Percentiles rank a stretch among this genome's conserved stretches.
Evolutionary conservation across 1,139 yeast species (phyloP).

Genomic region (Candida pseudoviswanathii): DNA sequence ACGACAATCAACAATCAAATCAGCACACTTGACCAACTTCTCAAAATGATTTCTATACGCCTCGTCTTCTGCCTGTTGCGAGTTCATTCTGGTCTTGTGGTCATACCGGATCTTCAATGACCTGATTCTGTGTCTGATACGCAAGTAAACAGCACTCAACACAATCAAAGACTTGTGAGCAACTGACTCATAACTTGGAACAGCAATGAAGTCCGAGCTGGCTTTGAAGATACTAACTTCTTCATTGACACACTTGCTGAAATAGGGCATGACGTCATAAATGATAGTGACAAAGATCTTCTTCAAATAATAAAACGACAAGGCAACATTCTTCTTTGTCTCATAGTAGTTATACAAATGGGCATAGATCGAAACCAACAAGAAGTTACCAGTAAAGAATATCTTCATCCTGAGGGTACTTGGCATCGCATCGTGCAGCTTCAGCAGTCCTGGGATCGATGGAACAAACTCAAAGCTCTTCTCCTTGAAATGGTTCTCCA

Average conservation of each 20-base stretch:
- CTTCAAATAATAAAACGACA: constrained; percentile 32
- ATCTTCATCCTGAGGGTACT: constrained; percentile 24
- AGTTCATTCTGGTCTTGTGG: constrained; percentile 15
- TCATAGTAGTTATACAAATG: constrained; percentile 44
- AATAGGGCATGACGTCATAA: constrained; percentile 36
- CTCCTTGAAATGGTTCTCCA: constrained; percentile 21
- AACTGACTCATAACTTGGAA: constrained; percentile 37
- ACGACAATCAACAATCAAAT: constrained; percentile 20
- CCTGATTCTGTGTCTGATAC: constrained; percentile 19
- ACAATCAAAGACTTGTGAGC: constrained; percentile 34
- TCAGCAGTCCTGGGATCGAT: constrained; percentile 8
- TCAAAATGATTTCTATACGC: constrained; percentile 16
- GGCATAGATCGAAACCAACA: constrained; percentile 28
- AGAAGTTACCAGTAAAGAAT: constrained; percentile 24
- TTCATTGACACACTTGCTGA: constrained; percentile 24
- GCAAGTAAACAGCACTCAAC: constrained; percentile 23
- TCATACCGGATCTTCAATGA: constrained; percentile 12
- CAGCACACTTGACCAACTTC: constrained; percentile 16
- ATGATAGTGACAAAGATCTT: constrained; percentile 29
- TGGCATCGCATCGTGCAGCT: constrained; percentile 11
- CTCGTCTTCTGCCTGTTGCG: constrained; percentile 10
- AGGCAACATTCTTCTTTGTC: constrained; percentile 21
- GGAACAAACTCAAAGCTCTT: constrained; percentile 16
- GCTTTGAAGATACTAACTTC: constrained; percentile 21
- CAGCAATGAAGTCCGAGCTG: constrained; percentile 36